A percentile compares a stretch with the other conserved stretches of the same genome.
phyloP scores from a whole-genome alignment of 2,329 filamentous ascomycete species.

The Elsinoe ampelina region DNA sequence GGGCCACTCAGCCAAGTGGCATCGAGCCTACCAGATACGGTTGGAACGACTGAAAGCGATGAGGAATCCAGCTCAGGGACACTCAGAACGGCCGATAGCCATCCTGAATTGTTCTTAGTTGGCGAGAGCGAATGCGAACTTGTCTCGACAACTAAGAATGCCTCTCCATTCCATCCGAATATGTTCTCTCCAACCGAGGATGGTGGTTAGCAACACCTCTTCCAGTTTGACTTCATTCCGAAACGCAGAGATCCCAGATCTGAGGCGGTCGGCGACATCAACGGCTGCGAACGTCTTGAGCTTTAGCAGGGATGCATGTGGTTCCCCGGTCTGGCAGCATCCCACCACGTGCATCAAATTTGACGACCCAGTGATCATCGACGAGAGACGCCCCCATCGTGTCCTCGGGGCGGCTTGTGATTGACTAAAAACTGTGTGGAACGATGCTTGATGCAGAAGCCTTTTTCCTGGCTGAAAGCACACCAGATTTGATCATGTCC shows the following conservation, averaged over 20 bases:
- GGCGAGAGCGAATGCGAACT: no score
- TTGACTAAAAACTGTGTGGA: background rate
- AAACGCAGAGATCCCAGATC: background rate
- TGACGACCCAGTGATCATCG: background rate
- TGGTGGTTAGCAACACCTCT: no score
- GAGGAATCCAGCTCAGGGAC: background rate
- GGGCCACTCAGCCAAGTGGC: slow-evolving; percentile 31
- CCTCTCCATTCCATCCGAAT: no score
- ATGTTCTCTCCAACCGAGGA: no score
- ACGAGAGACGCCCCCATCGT: background rate
- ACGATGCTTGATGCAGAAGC: background rate
- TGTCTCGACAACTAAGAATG: no score
- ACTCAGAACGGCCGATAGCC: no score
- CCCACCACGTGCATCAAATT: slow-evolving; percentile 1
- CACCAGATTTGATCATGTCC: background rate
- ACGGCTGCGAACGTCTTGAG: background rate
- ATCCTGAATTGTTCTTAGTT: background rate
- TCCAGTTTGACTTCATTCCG: no score
- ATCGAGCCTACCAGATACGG: slow-evolving; percentile 27
- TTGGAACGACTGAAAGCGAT: slow-evolving; percentile 27
- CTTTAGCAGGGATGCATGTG: background rate
- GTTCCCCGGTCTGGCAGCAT: background rate
- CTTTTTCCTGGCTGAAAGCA: background rate
- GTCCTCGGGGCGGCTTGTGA: background rate
- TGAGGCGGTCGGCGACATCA: background rate